Evolutionary conservation across 495 filamentous ascomycete species (phyloP), one percentile per base, ranked within the genome.

Genomic region (Aspergillus baeticus): DNA sequence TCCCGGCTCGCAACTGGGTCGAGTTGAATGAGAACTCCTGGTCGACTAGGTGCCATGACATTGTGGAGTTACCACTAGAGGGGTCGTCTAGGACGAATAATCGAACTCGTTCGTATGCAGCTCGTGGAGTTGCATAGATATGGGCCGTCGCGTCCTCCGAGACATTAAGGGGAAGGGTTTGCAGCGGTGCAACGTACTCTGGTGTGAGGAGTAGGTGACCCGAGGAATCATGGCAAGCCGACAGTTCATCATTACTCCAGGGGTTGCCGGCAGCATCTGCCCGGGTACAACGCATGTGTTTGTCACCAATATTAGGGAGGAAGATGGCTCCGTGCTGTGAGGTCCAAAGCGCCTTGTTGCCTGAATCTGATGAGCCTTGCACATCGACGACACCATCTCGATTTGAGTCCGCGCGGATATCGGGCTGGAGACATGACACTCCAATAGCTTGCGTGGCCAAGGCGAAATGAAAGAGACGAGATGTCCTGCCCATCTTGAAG

Each of bases 181-280:
- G 29, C 13, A 55, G 35, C 10, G 43, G 53, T 17, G 55, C 47
- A 11, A 51, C 20, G 18, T 57, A 57, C 17, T 37, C 35, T 1
- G 55, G 45, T 2, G 35, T 17, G 13, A 47, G 21, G 11, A 50
- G 55, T 2, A 70, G 29, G 73, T 69, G 2, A 76, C 79, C 68
- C 66, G 70, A 49, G 22, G 38, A 48, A 22, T 59, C 56, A 36
- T 52, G 78, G 75, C 65, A 86, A 79, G 81, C 39, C 2, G 42
- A 39, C 10, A 59, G 45, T 21, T 47, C 56, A 23, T 53, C 48
- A 51, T 56, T 48, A 13, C 43, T 48, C n/a, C 31, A 44, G 1
- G 43, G 43, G 11, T 26, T 38, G 31, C 44, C 44, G 5, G 35
- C 21, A 14, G 31, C 15, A 8, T 47, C 53, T 8, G 26, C 17